Evolutionary conservation across 345 rosid genomes (phyloP).

Genomic region (Eutrema heterophyllum): DNA sequence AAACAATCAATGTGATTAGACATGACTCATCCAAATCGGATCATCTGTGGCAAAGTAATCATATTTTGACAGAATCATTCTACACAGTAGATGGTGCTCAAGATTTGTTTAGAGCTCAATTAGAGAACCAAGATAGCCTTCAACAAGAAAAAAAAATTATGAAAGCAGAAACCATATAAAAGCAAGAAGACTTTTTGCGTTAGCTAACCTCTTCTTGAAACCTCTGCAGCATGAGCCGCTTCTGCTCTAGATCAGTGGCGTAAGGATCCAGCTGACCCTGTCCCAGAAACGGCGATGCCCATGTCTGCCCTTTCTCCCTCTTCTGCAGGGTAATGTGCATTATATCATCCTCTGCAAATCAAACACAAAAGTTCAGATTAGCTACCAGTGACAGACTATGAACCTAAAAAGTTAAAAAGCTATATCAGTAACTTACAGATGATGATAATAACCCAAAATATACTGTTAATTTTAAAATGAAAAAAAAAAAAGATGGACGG

Average conservation of each 20-base stretch:
- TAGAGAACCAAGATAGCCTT: neutral
- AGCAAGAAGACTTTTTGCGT: neutral
- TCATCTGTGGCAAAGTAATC: neutral
- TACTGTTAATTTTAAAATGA: neutral
- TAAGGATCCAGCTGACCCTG: constrained; percentile 76
- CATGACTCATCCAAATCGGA: neutral
- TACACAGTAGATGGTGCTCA: neutral
- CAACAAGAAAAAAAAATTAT: neutral
- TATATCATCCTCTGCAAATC: constrained; percentile 60
- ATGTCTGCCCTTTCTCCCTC: constrained; percentile 90
- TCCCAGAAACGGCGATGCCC: constrained; percentile 80
- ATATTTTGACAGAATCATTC: neutral
- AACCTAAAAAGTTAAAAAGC: neutral
- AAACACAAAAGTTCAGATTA: constrained; percentile 1
- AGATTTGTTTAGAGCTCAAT: neutral
- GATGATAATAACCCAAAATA: neutral
- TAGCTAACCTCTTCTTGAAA: constrained; percentile 89
- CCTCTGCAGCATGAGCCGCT: constrained; percentile 90
- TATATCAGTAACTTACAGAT: neutral
- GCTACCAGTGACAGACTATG: neutral
- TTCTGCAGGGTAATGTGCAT: constrained; percentile 86
- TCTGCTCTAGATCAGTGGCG: constrained; percentile 71
- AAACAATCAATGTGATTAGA: neutral
- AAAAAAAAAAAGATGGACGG: neutral
- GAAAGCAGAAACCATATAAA: neutral